phyloP scores from a whole-genome alignment of 139 green algal genomes.

The Coelastrella sp. region DNA sequence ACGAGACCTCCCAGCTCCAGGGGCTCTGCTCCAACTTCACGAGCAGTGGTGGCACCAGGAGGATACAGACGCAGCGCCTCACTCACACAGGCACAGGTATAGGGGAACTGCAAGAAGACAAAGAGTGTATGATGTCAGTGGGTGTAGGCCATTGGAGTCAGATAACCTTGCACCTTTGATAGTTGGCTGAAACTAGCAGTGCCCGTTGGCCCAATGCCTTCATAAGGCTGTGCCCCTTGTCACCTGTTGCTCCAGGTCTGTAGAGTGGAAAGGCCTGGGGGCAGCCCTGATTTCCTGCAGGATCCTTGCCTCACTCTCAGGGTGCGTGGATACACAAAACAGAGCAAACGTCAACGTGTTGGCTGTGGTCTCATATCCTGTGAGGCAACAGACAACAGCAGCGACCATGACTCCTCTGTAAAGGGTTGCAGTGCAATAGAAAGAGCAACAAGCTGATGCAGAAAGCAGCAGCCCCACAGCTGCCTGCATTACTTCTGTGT shows the following conservation, averaged over 20 bases:
- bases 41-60: conserved; percentile 44
- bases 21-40: conserved; percentile 12
- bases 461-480: too few species aligned
- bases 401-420: too few species aligned
- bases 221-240: too few species aligned
- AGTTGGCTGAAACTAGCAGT: too few species aligned
- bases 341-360: conserved; percentile 20
- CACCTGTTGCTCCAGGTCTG: conserved; percentile 26
- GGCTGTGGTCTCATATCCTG: conserved; percentile 42
- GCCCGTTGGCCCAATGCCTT: too few species aligned
- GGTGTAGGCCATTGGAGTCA: background rate
- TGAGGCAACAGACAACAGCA: too few species aligned
- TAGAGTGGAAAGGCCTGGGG: background rate
- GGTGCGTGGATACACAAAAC: conserved; percentile 20
- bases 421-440: too few species aligned
- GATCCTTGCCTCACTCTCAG: conserved; percentile 8
- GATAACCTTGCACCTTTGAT: background rate
- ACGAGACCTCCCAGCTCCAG: conserved; percentile 20
- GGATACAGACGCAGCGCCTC: conserved; percentile 65
- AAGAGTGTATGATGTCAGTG: background rate
- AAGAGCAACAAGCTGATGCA: too few species aligned
- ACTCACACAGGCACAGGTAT: conserved; percentile 57
- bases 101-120: conserved; percentile 50
- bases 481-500: too few species aligned
- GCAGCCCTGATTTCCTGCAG: conserved; percentile 1